Evolutionary conservation across 2,329 filamentous ascomycete species (phyloP).

Genomic region (Beauveria asiatica): DNA sequence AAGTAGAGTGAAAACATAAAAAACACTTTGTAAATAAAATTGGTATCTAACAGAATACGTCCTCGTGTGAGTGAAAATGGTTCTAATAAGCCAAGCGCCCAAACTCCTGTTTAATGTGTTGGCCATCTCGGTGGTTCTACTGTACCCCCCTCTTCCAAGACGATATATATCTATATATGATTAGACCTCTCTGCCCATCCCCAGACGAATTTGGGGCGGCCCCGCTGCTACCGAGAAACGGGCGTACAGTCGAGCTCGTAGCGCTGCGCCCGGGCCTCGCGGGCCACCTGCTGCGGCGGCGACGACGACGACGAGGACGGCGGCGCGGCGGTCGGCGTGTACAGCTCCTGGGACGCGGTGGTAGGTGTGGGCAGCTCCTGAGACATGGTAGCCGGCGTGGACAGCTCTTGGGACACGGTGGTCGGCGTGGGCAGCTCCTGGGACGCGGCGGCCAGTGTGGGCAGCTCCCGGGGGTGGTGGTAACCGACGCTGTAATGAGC

Average conservation of each 20-base stretch:
- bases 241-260: conserved; percentile 13
- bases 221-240: not conserved
- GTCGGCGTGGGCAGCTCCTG: no score
- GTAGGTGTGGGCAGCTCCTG: conserved; percentile 10
- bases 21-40: conserved; percentile 9
- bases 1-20: not conserved
- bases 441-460: not conserved
- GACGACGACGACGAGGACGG: conserved; percentile 8
- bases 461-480: conserved; percentile 10
- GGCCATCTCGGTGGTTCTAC: no score
- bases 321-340: not conserved
- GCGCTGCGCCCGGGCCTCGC: not conserved
- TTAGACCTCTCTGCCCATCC: no score
- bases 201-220: not conserved
- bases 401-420: no score
- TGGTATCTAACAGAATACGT: not conserved
- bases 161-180: no score
- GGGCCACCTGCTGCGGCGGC: not conserved
- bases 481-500: not conserved
- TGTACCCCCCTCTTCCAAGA: no score
- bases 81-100: not conserved
- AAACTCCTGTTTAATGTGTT: not conserved
- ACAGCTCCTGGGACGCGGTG: no score
- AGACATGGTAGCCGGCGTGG: not conserved
- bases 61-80: not conserved